Evolutionary conservation across 108 stramenopile genomes (phyloP).

Genomic region (Epithemia pelagica): DNA sequence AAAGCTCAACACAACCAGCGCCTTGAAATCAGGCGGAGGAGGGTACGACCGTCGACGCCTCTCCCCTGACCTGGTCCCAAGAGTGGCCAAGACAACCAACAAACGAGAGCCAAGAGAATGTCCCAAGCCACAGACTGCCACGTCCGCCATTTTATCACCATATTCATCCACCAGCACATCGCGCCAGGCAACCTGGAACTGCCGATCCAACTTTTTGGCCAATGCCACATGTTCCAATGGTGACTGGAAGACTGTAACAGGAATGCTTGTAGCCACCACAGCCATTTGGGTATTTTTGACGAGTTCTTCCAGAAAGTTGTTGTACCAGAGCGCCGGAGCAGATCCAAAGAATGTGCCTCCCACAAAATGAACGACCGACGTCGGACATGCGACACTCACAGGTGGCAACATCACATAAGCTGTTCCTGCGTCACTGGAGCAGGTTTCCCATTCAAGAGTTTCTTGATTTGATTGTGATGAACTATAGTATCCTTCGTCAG

Average conservation of each 20-base stretch:
- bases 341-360: constrained; percentile 79
- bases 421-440: constrained; percentile 9
- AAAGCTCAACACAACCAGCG: constrained; percentile 45
- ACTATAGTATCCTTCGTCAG: background rate
- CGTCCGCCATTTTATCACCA: constrained; percentile 30
- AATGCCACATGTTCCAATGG: constrained; percentile 65
- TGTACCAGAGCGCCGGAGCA: constrained; percentile 62
- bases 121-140: constrained; percentile 67
- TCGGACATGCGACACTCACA: constrained; percentile 32
- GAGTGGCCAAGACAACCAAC: constrained; percentile 51
- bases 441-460: constrained; percentile 37
- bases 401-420: constrained; percentile 68
- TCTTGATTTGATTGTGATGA: constrained; percentile 7
- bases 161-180: constrained; percentile 76
- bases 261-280: constrained; percentile 65
- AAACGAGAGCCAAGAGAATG: constrained; percentile 73
- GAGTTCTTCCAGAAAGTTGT: constrained; percentile 51
- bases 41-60: background rate
- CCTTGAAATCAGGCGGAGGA: constrained; percentile 26
- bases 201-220: constrained; percentile 28
- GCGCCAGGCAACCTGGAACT: constrained; percentile 57
- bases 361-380: constrained; percentile 69
- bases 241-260: constrained; percentile 49
- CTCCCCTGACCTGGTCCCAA: background rate
- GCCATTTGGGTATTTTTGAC: constrained; percentile 48